Evolutionary conservation across 148 eudicot genomes (phyloP), one percentile per base, ranked within the genome.

Genomic region (Camellia japonica): DNA sequence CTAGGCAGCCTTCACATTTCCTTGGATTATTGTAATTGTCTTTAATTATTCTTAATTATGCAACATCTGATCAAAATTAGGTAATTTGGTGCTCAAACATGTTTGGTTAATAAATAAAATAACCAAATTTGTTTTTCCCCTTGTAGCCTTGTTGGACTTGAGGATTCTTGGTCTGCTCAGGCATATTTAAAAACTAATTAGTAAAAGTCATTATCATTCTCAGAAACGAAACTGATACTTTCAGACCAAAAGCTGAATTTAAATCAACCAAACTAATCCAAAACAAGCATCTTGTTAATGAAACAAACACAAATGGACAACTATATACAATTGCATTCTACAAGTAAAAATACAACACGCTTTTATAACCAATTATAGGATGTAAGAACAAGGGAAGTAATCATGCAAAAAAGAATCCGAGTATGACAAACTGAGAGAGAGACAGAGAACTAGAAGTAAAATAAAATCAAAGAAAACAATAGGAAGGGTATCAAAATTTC

Each of bases 401-500:
- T 30, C 38, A 30, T 30, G 38, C 38, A 30, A 30, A 30, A 30
- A 30, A 30, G 38, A 30, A 30, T 30, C 38, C 38, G 38, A 30
- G 38, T 30, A 30, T 30, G 38, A 30, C 38, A 30, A 4, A 46
- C 7, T 20, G 23, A 42, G 42, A 59, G 44, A 7, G 61, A 44
- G 62, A 18, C 38, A 6, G 30, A 8, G 30, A 73, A 42, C 38
- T n/a, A 16, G 46, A 14, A 71, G 13, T 6, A 5, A 5, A 71
- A 51, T 30, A 30, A 30, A 30, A 74, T 65, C 43, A 38, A 14
- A 13, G 15, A 52, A 63, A 4, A 38, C 15, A 14, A 12, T 49
- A n/a, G 7, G 47, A 61, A 69, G 58, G 59, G 67, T 56, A 15
- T 51, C 14, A 52, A 82, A 51, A 65, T 44, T 66, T 74, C 73